These are phyloP conservation scores for Tetrapisispora nanseiensis DNA, from an alignment of 805 yeast genomes.

Conservation along the genomic window DNA sequence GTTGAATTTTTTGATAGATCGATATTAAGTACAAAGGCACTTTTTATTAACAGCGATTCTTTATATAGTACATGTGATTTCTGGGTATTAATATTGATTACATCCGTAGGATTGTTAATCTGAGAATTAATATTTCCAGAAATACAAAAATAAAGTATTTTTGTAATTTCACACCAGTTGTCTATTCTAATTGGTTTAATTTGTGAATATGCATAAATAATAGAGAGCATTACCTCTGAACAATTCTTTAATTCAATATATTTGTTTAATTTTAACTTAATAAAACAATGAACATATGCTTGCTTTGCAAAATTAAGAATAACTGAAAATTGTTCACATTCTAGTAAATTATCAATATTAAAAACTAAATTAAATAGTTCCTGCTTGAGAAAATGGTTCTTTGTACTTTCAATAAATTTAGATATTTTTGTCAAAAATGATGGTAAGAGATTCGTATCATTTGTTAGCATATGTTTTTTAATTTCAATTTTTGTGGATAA, in stretches of 20 bases:
- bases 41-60: conserved; percentile 27
- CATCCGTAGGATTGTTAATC: neutral
- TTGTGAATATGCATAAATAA: conserved; percentile 10
- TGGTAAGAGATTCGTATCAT: neutral
- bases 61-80: conserved; percentile 17
- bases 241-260: conserved; percentile 8
- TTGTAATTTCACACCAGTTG: conserved; percentile 17
- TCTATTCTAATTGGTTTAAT: conserved; percentile 2
- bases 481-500: conserved; percentile 10
- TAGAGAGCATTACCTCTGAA: conserved; percentile 23
- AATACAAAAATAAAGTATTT: conserved; percentile 12
- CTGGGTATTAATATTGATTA: neutral
- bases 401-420: conserved; percentile 15
- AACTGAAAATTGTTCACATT: conserved; percentile 4
- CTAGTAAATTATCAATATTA: conserved; percentile 13
- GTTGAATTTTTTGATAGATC: conserved; percentile 29
- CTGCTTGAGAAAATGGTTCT: conserved; percentile 5
- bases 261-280: conserved; percentile 6
- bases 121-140: conserved; percentile 4
- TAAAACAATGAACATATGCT: conserved; percentile 7
- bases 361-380: conserved; percentile 14
- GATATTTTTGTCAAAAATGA: conserved; percentile 11
- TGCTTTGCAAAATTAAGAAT: conserved; percentile 12
- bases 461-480: conserved; percentile 5
- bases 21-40: conserved; percentile 27